phyloP scores from a whole-genome alignment of 140 eudicot species.

The Anethum foeniculum region DNA sequence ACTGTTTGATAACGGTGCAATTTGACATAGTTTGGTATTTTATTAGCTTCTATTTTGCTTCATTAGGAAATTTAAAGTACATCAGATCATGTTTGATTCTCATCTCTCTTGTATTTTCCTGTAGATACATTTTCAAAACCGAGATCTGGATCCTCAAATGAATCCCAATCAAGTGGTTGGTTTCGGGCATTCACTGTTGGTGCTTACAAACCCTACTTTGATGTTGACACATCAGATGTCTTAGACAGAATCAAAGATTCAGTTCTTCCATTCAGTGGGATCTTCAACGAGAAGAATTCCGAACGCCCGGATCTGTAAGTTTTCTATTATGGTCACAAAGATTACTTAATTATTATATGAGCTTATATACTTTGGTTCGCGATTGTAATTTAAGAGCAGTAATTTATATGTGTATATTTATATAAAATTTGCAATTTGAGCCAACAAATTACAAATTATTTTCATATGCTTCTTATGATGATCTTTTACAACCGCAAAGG shows the following conservation, averaged over 20 bases:
- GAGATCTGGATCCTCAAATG: conserved; percentile 53
- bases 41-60: not conserved
- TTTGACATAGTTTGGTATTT: not conserved
- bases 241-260: conserved; percentile 86
- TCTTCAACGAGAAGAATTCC: conserved; percentile 74
- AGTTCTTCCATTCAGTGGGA: conserved; percentile 83
- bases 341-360: not conserved
- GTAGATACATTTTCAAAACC: conserved; percentile 91
- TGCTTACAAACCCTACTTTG: conserved; percentile 92
- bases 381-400: not conserved
- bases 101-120: not conserved
- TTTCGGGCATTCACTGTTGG: conserved; percentile 67
- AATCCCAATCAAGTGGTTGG: conserved; percentile 76
- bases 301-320: conserved; percentile 92
- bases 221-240: conserved; percentile 96
- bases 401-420: not conserved
- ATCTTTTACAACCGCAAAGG: not conserved
- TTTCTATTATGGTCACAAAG: not conserved
- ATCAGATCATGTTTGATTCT: not conserved
- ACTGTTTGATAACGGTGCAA: not conserved
- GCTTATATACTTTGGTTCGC: not conserved
- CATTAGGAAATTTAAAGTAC: not conserved
- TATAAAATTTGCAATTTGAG: not conserved
- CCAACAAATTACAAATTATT: not conserved
- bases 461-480: not conserved